Base-by-base conservation (phyloP, 768 basidiomycete species). In the Tylopilus balloui region DNA sequence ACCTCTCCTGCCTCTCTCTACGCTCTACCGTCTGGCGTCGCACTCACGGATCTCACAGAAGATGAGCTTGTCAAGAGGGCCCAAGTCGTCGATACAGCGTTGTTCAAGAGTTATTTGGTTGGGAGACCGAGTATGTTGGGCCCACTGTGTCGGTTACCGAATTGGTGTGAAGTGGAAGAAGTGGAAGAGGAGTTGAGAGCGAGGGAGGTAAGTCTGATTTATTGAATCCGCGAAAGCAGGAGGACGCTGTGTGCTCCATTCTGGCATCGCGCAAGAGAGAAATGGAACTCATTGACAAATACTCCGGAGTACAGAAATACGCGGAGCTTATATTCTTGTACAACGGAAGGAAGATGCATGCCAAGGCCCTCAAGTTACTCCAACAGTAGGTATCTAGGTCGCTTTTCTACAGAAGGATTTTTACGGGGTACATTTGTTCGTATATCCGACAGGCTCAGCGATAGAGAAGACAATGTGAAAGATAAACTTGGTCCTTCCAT, bases 91-190 rank as follows among this genome's bases (percentile, higher is more conserved):
- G 92, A 98, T 60, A 97, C 96, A 1, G 94, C 90, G 9, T 70
- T 98, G 55, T 93, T 98, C 69, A 95, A 96, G 69, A 84, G 87
- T 3, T 96, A 95, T 66, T 71, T 98, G 19, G 76, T 90, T 19
- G 84, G 86, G 35, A 75, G 86, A 37, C 92, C 95, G 0, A 79
- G 77, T 12, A 70, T 99, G 48, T 71, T 98, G 10, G 92, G 90
- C 0, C 82, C 90, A 25, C 68, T 97, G 42, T 98, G 95, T 67
- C 79, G 95, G 36, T 73, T 95, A 21, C 80, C 90, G 3, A 98
- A 96, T 67, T 99, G 93, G 92, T 98, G 95, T 67, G 96, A 97
- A 62, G 93, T 98, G 1, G 83, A 82, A 5, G 89, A 94, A 59
- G 90, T 94, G 1, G 93, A 99, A 64, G 92, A 88, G 62, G 80